A percentile compares a stretch with the other conserved stretches of the same genome.
These are phyloP conservation scores for Chaetomidium leptoderma DNA, from an alignment of 495 filamentous ascomycete genomes.

Conservation along the genomic window DNA sequence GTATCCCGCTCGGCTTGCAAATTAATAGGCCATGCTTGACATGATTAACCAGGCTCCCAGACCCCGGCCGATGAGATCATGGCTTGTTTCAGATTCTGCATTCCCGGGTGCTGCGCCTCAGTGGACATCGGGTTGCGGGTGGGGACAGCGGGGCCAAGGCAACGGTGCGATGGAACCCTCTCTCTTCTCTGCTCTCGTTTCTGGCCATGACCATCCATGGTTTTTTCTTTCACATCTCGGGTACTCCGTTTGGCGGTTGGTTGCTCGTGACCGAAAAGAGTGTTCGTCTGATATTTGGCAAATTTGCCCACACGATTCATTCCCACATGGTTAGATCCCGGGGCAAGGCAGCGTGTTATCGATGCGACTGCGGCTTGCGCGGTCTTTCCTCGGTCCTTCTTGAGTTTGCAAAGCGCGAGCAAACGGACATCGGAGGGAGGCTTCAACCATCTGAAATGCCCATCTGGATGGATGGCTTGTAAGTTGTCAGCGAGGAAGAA, in stretches of 20 bases:
- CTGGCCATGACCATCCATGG: too few species aligned
- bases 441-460: neutral
- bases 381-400: conserved; percentile 13
- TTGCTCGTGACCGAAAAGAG: neutral
- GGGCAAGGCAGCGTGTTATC: neutral
- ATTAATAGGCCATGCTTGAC: too few species aligned
- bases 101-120: conserved; percentile 17
- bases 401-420: neutral
- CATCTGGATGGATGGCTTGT: too few species aligned
- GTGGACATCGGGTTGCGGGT: neutral
- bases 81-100: conserved; percentile 21
- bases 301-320: neutral
- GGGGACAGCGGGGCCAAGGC: neutral
- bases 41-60: too few species aligned
- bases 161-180: conserved; percentile 4
- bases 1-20: neutral
- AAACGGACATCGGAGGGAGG: neutral
- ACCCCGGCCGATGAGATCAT: conserved; percentile 15
- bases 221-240: too few species aligned
- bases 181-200: too few species aligned
- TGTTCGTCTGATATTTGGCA: neutral
- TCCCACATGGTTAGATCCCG: neutral
- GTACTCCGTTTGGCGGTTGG: neutral
- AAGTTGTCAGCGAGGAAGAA: too few species aligned
- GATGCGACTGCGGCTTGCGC: neutral